Conservation (phyloP, 345 rosid species). For the Salix purpurea region DNA sequence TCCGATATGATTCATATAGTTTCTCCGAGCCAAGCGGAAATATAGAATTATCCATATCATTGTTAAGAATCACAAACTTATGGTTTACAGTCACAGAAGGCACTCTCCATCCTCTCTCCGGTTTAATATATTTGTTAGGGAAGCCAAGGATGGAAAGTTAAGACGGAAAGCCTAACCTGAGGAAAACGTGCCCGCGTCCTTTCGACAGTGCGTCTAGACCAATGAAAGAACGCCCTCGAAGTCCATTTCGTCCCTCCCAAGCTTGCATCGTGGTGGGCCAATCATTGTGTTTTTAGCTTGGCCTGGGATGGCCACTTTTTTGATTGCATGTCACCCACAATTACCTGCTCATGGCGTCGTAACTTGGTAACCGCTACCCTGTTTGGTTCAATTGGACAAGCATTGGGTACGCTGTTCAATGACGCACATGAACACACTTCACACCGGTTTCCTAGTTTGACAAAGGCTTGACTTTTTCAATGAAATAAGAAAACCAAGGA, state of each 20-base stretch:
- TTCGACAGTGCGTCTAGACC: background rate
- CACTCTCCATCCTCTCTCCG: background rate
- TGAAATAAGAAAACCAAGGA: background rate
- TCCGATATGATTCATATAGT: background rate
- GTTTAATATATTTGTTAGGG: background rate
- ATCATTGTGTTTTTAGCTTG: background rate
- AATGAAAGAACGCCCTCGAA: background rate
- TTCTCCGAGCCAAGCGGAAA: background rate
- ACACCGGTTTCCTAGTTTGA: background rate
- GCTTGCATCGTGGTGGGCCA: conserved; percentile 9
- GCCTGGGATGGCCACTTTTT: background rate
- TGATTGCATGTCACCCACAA: background rate
- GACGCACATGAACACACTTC: background rate
- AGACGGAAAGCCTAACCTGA: background rate
- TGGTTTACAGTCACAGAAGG: background rate
- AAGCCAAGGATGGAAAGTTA: background rate
- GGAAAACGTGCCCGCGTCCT: background rate
- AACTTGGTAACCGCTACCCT: background rate
- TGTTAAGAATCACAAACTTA: background rate
- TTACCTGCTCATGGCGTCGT: background rate
- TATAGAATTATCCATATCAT: background rate
- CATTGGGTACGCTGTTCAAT: background rate
- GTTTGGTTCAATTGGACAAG: background rate
- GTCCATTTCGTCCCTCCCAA: conserved; percentile 1
- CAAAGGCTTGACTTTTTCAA: background rate